Percentiles rank a stretch among this genome's conserved stretches.
Conservation (phyloP, 495 filamentous ascomycete genomes). For the Penicillium arizonense region DNA sequence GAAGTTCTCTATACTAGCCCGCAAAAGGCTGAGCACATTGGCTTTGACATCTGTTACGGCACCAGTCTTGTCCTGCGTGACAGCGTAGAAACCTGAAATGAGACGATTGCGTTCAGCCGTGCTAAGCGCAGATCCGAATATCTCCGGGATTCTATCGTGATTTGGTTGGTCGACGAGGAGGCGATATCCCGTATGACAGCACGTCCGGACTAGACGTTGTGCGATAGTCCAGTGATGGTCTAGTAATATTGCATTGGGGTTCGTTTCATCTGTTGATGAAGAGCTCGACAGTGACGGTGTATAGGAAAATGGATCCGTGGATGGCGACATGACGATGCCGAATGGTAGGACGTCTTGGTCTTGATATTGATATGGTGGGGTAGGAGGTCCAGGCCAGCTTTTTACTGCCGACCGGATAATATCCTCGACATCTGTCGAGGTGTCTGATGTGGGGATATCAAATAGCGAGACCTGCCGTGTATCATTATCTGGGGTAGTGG, state of each 20-base stretch:
- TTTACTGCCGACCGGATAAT: background rate
- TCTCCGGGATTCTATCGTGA: constrained; percentile 10
- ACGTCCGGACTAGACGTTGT: constrained; percentile 30
- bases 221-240: constrained; percentile 20
- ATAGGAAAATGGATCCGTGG: constrained; percentile 13
- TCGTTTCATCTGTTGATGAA: constrained; percentile 1
- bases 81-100: constrained; percentile 20
- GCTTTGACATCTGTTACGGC: constrained; percentile 19
- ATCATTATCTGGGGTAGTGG: constrained; percentile 6
- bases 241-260: constrained; percentile 9
- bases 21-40: constrained; percentile 17
- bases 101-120: constrained; percentile 20
- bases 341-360: constrained; percentile 22
- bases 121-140: constrained; percentile 24
- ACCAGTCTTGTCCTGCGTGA: constrained; percentile 20
- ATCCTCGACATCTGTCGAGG: constrained; percentile 1
- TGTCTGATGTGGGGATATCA: background rate
- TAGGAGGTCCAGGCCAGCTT: constrained; percentile 5
- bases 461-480: background rate
- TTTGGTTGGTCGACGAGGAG: constrained; percentile 20
- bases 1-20: constrained; percentile 11
- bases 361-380: constrained; percentile 24
- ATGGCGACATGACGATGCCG: constrained; percentile 17
- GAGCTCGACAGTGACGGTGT: constrained; percentile 9
- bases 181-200: constrained; percentile 25